Percentiles rank a stretch among this genome's conserved stretches.
Evolutionary conservation across 176 grass and related monocot genomes (phyloP).

Genomic region (Canna indica): DNA sequence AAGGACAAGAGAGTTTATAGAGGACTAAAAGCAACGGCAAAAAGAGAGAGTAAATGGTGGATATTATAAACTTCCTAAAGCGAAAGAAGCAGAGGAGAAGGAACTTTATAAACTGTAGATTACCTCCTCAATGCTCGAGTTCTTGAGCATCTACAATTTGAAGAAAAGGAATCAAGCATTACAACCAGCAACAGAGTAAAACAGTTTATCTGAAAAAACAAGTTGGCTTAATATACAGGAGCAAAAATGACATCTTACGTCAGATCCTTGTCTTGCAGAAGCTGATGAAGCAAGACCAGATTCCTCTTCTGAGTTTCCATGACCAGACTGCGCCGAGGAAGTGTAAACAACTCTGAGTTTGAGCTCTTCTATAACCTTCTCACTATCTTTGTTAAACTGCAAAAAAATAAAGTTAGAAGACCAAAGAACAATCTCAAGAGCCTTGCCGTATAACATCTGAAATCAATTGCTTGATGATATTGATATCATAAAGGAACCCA

Average conservation of each 20-base stretch:
- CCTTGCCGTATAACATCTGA: not conserved
- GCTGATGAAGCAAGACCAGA: constrained; percentile 49
- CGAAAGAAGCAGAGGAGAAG: constrained; percentile 4
- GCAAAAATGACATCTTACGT: constrained; percentile 33
- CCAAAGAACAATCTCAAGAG: not conserved
- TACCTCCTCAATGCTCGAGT: constrained; percentile 82
- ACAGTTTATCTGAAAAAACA: not conserved
- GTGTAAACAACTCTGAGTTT: constrained; percentile 84
- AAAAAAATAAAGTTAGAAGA: not conserved
- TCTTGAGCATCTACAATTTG: constrained; percentile 65
- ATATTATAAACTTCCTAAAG: not conserved
- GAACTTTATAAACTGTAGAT: constrained; percentile 15
- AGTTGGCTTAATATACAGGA: not conserved
- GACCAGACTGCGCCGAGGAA: constrained; percentile 21
- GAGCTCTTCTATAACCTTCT: constrained; percentile 84
- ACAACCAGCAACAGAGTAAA: not conserved
- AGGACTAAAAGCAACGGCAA: not conserved
- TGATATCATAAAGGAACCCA: constrained; percentile 21
- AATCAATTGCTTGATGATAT: not conserved
- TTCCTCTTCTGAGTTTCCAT: constrained; percentile 31
- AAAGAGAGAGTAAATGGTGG: not conserved
- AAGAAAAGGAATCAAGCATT: constrained; percentile 20
- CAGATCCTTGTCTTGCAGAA: constrained; percentile 26
- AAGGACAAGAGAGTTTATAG: not conserved
- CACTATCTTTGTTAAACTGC: constrained; percentile 81